Percentiles rank a stretch among this genome's conserved stretches.
phyloP scores from a whole-genome alignment of 495 filamentous ascomycete species.

The Penicillium cinerascens region DNA sequence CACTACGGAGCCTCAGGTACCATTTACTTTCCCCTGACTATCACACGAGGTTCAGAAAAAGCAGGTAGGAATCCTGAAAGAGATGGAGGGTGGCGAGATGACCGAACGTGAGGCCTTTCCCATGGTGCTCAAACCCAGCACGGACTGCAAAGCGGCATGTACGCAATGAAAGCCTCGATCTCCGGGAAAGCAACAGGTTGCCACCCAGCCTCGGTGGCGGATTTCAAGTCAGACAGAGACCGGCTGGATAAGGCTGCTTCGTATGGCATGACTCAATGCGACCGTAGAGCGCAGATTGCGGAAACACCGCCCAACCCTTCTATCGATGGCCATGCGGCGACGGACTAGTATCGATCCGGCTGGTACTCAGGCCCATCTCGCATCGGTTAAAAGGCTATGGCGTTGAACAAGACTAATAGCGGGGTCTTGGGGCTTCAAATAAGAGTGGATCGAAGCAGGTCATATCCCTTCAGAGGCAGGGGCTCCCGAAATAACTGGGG shows the following conservation, averaged over 20 bases:
- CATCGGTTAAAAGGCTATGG: background rate
- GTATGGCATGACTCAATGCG: conserved; percentile 21
- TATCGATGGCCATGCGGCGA: background rate
- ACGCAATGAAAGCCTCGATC: conserved; percentile 6
- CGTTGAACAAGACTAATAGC: background rate
- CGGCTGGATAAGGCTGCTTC: conserved; percentile 7
- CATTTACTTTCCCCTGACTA: background rate
- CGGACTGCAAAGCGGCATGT: conserved; percentile 11
- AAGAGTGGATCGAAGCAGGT: conserved; percentile 9
- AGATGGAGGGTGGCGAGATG: conserved; percentile 7
- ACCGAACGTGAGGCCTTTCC: background rate
- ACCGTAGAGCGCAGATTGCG: conserved; percentile 12
- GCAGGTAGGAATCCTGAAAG: background rate
- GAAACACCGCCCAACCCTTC: conserved; percentile 18
- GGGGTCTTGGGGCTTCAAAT: conserved; percentile 10
- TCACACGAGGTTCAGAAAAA: conserved; percentile 2
- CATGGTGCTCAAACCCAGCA: background rate
- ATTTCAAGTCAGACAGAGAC: conserved; percentile 1
- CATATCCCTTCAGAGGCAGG: conserved; percentile 26
- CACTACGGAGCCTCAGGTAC: background rate
- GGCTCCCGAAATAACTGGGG: conserved; percentile 13
- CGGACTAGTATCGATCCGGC: background rate
- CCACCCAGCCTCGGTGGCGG: conserved; percentile 15
- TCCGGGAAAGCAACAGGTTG: conserved; percentile 15
- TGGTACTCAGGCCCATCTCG: background rate